Percentiles rank a stretch among this genome's conserved stretches.
These are phyloP conservation scores for Pelargonium fulgidum DNA, from an alignment of 441 rosid genomes.

Conservation along the genomic window DNA sequence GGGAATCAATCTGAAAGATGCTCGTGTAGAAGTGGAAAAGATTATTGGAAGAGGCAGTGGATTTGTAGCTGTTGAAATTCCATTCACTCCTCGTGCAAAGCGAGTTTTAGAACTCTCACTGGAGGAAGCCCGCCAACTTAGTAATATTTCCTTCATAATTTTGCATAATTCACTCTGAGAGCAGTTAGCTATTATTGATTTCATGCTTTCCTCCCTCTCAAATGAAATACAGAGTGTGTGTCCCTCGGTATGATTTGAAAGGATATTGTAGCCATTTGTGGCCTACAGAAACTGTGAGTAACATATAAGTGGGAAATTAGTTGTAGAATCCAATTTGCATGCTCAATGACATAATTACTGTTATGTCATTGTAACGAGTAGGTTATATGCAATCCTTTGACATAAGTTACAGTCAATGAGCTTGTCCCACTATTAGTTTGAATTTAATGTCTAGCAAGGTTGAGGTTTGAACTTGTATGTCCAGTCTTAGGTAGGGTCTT, in stretches of 20 bases:
- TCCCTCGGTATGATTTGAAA: background rate
- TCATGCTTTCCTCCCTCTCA: background rate
- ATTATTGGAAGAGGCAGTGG: conserved; percentile 98
- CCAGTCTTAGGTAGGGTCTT: background rate
- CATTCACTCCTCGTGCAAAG: conserved; percentile 97
- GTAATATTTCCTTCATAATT: conserved; percentile 27
- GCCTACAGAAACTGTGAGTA: background rate
- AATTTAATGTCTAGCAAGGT: background rate
- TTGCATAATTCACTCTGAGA: background rate
- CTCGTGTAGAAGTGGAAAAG: conserved; percentile 92
- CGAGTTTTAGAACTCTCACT: conserved; percentile 84
- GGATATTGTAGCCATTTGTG: background rate
- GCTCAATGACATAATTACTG: background rate
- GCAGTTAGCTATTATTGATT: background rate
- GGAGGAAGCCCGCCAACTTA: conserved; percentile 94
- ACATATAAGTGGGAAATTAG: background rate
- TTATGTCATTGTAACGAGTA: background rate
- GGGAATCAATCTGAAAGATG: conserved; percentile 96
- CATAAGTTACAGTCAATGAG: background rate
- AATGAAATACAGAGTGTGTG: too few relatives aligned
- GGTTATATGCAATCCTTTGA: background rate
- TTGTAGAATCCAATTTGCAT: background rate
- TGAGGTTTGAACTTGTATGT: background rate
- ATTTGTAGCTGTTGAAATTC: conserved; percentile 92
- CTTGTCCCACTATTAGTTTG: background rate